These are phyloP conservation scores for Colletotrichum eleusines DNA, from an alignment of 2,329 filamentous ascomycete genomes.

Conservation along the genomic window DNA sequence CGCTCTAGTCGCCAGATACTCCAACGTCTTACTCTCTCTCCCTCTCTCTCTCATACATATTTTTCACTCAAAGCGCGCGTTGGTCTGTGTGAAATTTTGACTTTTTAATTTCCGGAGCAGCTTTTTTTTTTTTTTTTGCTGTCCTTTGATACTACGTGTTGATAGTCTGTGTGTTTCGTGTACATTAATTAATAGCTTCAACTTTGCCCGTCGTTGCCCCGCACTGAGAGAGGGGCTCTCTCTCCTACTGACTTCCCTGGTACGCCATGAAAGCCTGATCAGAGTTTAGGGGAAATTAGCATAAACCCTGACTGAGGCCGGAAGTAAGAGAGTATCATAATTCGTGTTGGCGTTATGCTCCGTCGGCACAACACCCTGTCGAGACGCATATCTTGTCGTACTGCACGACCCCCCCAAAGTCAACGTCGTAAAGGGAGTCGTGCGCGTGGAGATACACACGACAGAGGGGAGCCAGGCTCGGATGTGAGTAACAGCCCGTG, in stretches of 20 bases:
- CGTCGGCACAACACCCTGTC: background rate
- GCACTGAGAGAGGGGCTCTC: background rate
- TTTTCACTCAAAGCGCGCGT: background rate
- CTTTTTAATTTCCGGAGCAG: background rate
- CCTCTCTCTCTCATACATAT: no score
- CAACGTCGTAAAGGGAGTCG: background rate
- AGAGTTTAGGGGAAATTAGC: background rate
- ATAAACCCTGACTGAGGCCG: no score
- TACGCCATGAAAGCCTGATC: background rate
- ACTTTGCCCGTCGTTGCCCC: background rate
- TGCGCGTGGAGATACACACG: background rate
- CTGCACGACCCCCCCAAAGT: no score
- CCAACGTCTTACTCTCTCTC: background rate
- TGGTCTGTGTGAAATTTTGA: background rate
- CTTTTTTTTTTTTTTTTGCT: no score
- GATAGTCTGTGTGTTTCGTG: no score
- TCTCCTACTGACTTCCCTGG: no score
- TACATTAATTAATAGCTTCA: background rate
- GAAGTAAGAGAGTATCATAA: background rate
- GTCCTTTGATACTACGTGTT: no score
- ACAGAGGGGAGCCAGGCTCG: background rate
- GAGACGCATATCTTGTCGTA: background rate
- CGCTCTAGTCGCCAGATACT: background rate
- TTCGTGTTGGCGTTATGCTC: background rate
- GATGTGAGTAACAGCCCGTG: background rate